Conservation (phyloP, 2,329 filamentous ascomycete genomes). For the Apiospora koreana region DNA sequence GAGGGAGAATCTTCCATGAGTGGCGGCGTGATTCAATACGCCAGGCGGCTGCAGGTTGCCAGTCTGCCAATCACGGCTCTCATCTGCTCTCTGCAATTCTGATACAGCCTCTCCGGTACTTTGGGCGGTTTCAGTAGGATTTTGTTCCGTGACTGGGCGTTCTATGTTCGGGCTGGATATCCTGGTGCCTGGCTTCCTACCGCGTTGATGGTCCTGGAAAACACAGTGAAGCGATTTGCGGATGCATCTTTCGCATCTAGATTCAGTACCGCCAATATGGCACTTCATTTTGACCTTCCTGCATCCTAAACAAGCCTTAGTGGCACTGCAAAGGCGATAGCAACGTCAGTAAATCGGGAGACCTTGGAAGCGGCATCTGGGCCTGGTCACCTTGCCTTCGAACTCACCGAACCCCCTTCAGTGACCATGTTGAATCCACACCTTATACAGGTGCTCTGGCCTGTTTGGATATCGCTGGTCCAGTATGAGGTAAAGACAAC, state of each 20-base stretch:
- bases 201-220: slow-evolving; percentile 37
- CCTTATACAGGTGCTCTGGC: neutral
- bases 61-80: slow-evolving; percentile 16
- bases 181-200: slow-evolving; percentile 39
- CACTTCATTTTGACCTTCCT: slow-evolving; percentile 43
- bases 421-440: too few relatives aligned
- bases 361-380: too few relatives aligned
- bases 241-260: slow-evolving; percentile 37
- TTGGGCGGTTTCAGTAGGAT: neutral
- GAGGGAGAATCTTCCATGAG: slow-evolving; percentile 35
- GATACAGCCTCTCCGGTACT: neutral
- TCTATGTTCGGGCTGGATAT: slow-evolving; percentile 15
- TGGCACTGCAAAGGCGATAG: neutral
- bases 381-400: neutral
- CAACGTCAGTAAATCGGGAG: neutral
- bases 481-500: neutral
- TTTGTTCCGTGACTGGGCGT: neutral
- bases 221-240: slow-evolving; percentile 40
- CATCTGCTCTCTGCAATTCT: slow-evolving; percentile 1
- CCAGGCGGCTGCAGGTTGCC: slow-evolving; percentile 33
- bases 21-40: slow-evolving; percentile 35
- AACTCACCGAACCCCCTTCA: too few relatives aligned
- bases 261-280: slow-evolving; percentile 21
- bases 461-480: neutral
- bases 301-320: slow-evolving; percentile 37